Conservation (phyloP, 1,139 yeast species). For the Taphrina communis region DNA sequence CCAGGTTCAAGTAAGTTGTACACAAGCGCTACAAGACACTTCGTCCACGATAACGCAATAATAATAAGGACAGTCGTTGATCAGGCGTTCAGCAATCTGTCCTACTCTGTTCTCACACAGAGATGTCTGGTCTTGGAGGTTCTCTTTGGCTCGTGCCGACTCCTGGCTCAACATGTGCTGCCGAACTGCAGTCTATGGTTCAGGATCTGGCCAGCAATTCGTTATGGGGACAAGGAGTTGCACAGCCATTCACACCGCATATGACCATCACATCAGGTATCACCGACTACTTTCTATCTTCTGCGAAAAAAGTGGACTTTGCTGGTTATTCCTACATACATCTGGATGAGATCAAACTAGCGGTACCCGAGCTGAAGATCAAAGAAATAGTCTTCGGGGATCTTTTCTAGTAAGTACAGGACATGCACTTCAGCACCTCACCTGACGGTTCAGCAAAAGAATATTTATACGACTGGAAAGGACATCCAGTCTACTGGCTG, state of each 20-base stretch:
- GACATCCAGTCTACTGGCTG: slow-evolving; percentile 9
- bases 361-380: slow-evolving; percentile 8
- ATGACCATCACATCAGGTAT: slow-evolving; percentile 38
- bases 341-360: slow-evolving; percentile 7
- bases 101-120: background rate
- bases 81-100: no score
- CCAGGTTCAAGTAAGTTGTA: no score
- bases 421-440: background rate
- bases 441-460: slow-evolving; percentile 16
- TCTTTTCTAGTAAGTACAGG: slow-evolving; percentile 21
- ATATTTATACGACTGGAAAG: slow-evolving; percentile 28
- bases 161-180: slow-evolving; percentile 7
- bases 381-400: slow-evolving; percentile 28
- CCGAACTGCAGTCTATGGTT: background rate
- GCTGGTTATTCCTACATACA: slow-evolving; percentile 20
- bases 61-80: no score
- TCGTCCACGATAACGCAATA: no score
- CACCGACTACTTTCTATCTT: slow-evolving; percentile 15
- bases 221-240: slow-evolving; percentile 22
- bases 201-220: slow-evolving; percentile 11
- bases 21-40: no score
- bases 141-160: slow-evolving; percentile 37
- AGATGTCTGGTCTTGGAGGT: slow-evolving; percentile 22
- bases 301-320: slow-evolving; percentile 16
- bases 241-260: slow-evolving; percentile 30